These are phyloP conservation scores for Cyclaneusma minus DNA, from an alignment of 2,329 filamentous ascomycete species.

Conservation along the genomic window DNA sequence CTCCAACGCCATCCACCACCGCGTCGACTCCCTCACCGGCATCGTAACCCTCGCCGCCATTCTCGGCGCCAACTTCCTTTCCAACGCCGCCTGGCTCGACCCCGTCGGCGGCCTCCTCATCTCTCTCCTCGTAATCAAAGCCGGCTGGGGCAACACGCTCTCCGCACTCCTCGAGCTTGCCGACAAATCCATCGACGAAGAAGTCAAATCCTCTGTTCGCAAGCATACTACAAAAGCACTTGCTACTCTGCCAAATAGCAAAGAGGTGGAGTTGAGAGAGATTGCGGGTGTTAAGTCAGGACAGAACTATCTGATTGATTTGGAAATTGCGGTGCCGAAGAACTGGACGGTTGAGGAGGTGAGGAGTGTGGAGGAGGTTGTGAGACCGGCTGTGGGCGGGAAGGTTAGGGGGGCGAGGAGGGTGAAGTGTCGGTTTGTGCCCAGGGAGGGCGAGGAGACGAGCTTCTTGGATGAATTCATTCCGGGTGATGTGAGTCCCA, in stretches of 20 bases:
- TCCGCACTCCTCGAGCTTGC: slow-evolving; percentile 74
- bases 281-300: slow-evolving; percentile 88
- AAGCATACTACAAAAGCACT: slow-evolving; percentile 49
- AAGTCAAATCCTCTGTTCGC: slow-evolving; percentile 59
- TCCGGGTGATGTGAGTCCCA: slow-evolving; percentile 40
- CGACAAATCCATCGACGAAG: slow-evolving; percentile 77
- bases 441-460: slow-evolving; percentile 39
- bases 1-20: slow-evolving; percentile 92
- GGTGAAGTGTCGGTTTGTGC: slow-evolving; percentile 71
- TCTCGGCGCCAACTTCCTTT: slow-evolving; percentile 72
- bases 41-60: slow-evolving; percentile 86
- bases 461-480: slow-evolving; percentile 71
- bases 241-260: slow-evolving; percentile 32
- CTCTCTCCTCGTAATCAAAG: slow-evolving; percentile 82
- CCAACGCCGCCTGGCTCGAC: slow-evolving; percentile 82
- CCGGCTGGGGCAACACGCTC: slow-evolving; percentile 73
- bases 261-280: slow-evolving; percentile 55
- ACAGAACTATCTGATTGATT: slow-evolving; percentile 86
- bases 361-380: slow-evolving; percentile 52
- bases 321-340: slow-evolving; percentile 69
- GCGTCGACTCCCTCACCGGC: slow-evolving; percentile 87
- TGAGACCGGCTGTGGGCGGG: slow-evolving; percentile 57
- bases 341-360: slow-evolving; percentile 62
- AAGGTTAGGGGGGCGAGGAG: slow-evolving; percentile 74
- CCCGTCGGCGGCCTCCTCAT: slow-evolving; percentile 87